Percentiles rank a stretch among this genome's conserved stretches.
Conservation (phyloP, 169 alveolate species). For the Cystoisospora suis region DNA sequence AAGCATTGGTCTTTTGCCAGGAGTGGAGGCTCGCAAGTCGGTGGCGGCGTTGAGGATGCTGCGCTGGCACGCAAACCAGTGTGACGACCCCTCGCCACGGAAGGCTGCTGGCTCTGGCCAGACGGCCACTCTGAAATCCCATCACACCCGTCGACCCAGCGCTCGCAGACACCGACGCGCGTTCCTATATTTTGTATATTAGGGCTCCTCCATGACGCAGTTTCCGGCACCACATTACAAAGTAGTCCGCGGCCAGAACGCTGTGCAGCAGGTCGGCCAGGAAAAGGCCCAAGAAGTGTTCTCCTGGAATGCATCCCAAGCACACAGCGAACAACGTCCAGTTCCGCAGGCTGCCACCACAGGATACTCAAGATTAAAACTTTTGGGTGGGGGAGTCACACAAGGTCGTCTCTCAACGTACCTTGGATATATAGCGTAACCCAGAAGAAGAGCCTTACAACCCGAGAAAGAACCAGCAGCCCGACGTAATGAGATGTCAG, state of each 20-base stretch:
- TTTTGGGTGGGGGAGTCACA: background rate
- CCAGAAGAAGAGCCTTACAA: conserved; percentile 82
- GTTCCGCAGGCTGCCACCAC: too few species aligned
- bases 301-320: conserved; percentile 36
- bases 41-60: too few species aligned
- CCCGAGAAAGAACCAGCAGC: conserved; percentile 77
- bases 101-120: too few species aligned
- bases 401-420: conserved; percentile 58
- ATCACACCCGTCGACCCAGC: too few species aligned
- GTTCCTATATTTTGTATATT: conserved; percentile 38
- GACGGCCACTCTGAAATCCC: too few species aligned
- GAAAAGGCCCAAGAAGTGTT: conserved; percentile 63
- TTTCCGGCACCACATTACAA: conserved; percentile 63
- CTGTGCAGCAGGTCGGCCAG: conserved; percentile 66
- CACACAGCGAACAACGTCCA: background rate
- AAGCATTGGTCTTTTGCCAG: too few species aligned
- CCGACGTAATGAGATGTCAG: conserved; percentile 79
- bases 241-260: conserved; percentile 60
- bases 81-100: too few species aligned
- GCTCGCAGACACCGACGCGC: too few species aligned
- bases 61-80: too few species aligned
- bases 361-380: background rate
- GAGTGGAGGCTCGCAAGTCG: too few species aligned
- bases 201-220: conserved; percentile 59
- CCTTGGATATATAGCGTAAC: conserved; percentile 69